A percentile compares a stretch with the other conserved stretches of the same genome.
Evolutionary conservation across 495 filamentous ascomycete genomes (phyloP).

Genomic region (Penicillium turbatum): DNA sequence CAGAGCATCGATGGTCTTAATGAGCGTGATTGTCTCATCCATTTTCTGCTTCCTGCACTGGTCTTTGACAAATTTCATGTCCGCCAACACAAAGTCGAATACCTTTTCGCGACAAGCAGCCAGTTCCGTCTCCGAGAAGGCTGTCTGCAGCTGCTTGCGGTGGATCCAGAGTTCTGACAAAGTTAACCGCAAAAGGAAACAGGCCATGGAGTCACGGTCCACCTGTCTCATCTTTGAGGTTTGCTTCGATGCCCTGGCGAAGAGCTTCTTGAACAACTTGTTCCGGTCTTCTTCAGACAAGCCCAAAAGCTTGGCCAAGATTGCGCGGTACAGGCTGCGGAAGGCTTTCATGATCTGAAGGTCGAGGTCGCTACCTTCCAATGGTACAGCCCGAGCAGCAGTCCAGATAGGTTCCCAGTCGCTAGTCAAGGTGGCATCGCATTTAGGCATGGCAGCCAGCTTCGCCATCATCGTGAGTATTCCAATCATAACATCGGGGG

Average conservation of each 20-base stretch:
- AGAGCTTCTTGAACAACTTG: constrained; percentile 37
- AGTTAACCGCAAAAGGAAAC: constrained; percentile 38
- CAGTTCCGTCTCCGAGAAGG: constrained; percentile 32
- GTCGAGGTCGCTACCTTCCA: constrained; percentile 36
- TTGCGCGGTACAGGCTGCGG: constrained; percentile 34
- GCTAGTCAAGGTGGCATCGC: constrained; percentile 33
- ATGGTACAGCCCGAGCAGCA: constrained; percentile 32
- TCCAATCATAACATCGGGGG: constrained; percentile 29
- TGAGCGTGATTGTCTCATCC: constrained; percentile 39
- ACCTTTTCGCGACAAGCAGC: constrained; percentile 33
- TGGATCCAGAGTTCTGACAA: constrained; percentile 40
- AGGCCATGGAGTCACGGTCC: constrained; percentile 39
- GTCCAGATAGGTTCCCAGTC: constrained; percentile 42
- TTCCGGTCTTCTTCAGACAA: constrained; percentile 33
- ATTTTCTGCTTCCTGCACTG: constrained; percentile 41
- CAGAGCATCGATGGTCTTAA: constrained; percentile 42
- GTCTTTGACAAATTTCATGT: constrained; percentile 39
- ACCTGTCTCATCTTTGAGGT: constrained; percentile 35
- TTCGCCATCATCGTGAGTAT: constrained; percentile 43
- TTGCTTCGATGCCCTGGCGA: constrained; percentile 30
- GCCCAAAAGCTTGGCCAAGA: constrained; percentile 38
- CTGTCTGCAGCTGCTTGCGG: constrained; percentile 27
- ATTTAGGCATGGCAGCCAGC: constrained; percentile 41
- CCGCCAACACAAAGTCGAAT: constrained; percentile 34
- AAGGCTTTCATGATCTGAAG: constrained; percentile 44